Evolutionary conservation across 2,329 filamentous ascomycete genomes (phyloP), one percentile per base, ranked within the genome.

Genomic region (Gyromitra esculenta): DNA sequence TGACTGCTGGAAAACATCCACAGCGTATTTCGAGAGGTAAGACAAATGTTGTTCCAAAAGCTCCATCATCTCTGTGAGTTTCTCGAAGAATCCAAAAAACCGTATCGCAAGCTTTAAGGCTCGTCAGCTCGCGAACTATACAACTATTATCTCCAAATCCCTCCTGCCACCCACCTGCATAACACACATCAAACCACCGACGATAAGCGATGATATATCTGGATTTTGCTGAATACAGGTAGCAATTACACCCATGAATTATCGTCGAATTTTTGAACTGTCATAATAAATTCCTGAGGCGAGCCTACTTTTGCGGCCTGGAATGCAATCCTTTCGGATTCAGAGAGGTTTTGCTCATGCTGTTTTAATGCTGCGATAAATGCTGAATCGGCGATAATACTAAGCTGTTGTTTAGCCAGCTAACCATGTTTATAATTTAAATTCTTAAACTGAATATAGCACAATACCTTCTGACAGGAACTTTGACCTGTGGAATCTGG

Each of bases 1-100:
- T 18, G 50, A 71, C 9, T 13, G 18, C 11, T 43, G 65, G 37
- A 75, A 75, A 43, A 67, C 41, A 25, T 18, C 9, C 31, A 35
- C 13, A 1, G 21, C 62, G 8, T 73, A 73, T 60, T 73, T 73
- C 5, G 60, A 73, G 13, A 73, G 62, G 41, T 66, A 65, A 2
- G 70, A 73, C 15, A 73, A 15, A 37, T 73, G 52, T 15, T 73
- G 25, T 18, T 65, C 70, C 11, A 67, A 11, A 3, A 21, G 39
- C 52, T 67, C 70, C 70, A 73, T 66, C 63, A 67, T 65, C 21
- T 6, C 37, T 37, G 62, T 56, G 18, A 73, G 52, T 18, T 60
- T 67, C 8, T 73, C 60, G n/a, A 67, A 73, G 7, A 73, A 67
- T 7, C 67, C 70, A 18, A 67, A 59, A 21, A 73, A 73, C 18